Base-by-base conservation (phyloP, 345 rosid genomes). In the Lepidium africanum region DNA sequence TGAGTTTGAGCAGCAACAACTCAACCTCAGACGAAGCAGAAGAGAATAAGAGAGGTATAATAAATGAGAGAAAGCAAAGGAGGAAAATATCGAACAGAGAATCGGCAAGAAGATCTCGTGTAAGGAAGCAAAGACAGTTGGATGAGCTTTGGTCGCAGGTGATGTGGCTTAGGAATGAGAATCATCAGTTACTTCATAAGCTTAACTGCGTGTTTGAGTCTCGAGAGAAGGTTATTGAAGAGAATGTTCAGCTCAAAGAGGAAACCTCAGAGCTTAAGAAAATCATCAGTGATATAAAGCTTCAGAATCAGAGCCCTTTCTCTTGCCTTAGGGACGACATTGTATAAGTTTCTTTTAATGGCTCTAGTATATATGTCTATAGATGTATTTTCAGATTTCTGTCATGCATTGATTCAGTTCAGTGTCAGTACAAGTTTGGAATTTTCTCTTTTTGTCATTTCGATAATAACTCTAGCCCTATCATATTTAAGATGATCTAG, bases 61-160 rank as follows among this genome's bases (percentile, higher is more conserved):
- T 91, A 76, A 84, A 83, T 1, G 97, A 89, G 72, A 73, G 92
- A 63, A 91, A 87, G 59, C 90, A 85, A 63, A 81, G 89, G 62
- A 85, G 90, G 84, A 89, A 83, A 87, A 71, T 91, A 73, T 91
- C 97, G 0, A 91, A 91, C 51, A 69, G 97, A 70, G 97, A 89
- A 70, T 87, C 96, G 1, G 97, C 96, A 0, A 85, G 96, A 10
- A 52, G 97, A 32, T 91, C 97, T 3, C 96, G 97, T 19, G 82
- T 89, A 92, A 86, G 94, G 58, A 91, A 88, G 85, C 96, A 87
- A 76, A 83, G 84, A 69, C 97, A 91, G 69, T 71, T 87, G 6
- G 92, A 89, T 49, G 96, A 91, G 85, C 90, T 91, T 17, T 91
- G 87, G 96, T 84, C 97, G 3, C 96, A 89, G 72, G 90, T 91